Base-by-base conservation (phyloP, 371 early-diverging fungal genomes). In the Mucor racemosus region DNA sequence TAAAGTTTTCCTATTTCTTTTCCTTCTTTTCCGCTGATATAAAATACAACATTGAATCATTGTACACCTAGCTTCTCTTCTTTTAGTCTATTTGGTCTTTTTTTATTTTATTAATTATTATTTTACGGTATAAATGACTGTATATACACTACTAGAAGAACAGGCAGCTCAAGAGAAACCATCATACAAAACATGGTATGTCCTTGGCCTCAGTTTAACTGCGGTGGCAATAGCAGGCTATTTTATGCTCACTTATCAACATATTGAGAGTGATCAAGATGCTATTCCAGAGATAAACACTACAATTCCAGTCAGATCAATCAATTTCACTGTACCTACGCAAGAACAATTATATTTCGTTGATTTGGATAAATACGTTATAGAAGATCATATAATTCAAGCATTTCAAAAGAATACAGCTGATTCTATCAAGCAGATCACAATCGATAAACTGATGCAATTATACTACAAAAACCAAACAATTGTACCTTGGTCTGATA, bases 291-390 rank as follows among this genome's bases (percentile, higher is more conserved):
- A 53, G 10, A 13, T 14, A 19, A 50, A 26, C 14, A 64, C 41
- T 11, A 10, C 34, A 13, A 31, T 58, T 48, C 64, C 69, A 8
- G 38, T 7, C 13, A 33, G 65, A 57, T 64, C 26, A 8, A 64
- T 69, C 34, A 39, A 54, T 19, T 65, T 69, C 39, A 38, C 41
- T 39, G 36, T 69, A 13, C 64, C 69, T 8, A 56, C 40, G 15
- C 60, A 60, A 38, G 17, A 64, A 19, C 33, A 57, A 11, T 42
- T 19, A 4, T 65, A 60, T 33, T 65, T 58, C 40, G 35, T 69
- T 34, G 70, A 72, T 35, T 42, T 72, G 7, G 65, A 65, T 26
- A 67, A 58, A 50, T 73, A 73, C 44, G 57, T 69, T 14, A 33
- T 73, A 39, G 74, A 73, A 58, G 69, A 66, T 17, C 55, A 66